Base-by-base conservation (phyloP, 192 early-diverging fungal genomes). In the Backusella australiensis region DNA sequence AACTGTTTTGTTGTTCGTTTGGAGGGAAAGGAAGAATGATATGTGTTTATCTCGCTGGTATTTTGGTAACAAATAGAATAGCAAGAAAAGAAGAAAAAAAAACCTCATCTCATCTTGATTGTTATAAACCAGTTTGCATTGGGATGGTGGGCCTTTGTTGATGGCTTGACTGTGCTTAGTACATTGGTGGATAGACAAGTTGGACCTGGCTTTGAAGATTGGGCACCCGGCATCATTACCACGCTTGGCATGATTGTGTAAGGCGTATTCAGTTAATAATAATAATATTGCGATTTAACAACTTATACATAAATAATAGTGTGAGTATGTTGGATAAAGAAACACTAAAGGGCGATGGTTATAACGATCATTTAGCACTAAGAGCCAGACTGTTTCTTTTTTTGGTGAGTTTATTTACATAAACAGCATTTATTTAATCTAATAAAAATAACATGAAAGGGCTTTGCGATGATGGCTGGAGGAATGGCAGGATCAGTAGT, bases 121-220 rank as follows among this genome's bases (percentile, higher is more conserved):
- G 42, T 44, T 44, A 44, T 44, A 44, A 44, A 44, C 42, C 12
- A 78, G 77, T 78, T 78, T 74, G 67, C 77, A 17, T 36, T 78
- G 11, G 71, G 38, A 12, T 78, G 77, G 72, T 78, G 77, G 77
- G 32, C 68, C 1, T 78, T 78, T 72, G 32, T 78, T 4, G 77
- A 78, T 53, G 77, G 72, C 4, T 8, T 78, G 26, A 69, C 44
- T n/a, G 35, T 42, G 35, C 38, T 38, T 26, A n/a, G 23, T 14
- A 69, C 17, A 5, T n/a, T 67, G 32, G 42, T 6, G 6, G 67
- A 75, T 32, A 14, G 42, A 17, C 26, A 26, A 15, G 42, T 66
- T 53, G 39, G 23, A 52, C 44, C 72, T 17, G 77, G 77, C 11
- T 36, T 78, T 49, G 77, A 78, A 69, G 77, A 78, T 59, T 78